These are phyloP conservation scores for Suillus subalutaceus DNA, from an alignment of 768 basidiomycete species.

Conservation along the genomic window DNA sequence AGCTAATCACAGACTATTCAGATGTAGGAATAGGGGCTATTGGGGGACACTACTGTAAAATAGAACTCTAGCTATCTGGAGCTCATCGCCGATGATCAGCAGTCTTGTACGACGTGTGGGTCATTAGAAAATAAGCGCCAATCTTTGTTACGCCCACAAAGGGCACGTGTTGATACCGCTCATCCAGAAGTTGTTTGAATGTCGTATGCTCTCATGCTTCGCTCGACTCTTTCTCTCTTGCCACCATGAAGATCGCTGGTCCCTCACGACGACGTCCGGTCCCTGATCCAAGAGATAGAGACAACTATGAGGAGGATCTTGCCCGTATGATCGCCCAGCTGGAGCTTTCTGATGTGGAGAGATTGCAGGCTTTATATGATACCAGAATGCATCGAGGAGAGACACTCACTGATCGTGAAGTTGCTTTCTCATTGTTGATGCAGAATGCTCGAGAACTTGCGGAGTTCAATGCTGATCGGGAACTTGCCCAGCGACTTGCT, in stretches of 20 bases:
- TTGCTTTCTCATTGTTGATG: constrained; percentile 28
- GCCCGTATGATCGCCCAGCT: constrained; percentile 23
- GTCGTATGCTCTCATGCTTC: neutral
- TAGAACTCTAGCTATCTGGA: neutral
- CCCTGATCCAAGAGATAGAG: constrained; percentile 20
- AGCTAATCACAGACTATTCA: neutral
- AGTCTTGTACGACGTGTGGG: neutral
- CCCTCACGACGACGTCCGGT: constrained; percentile 21
- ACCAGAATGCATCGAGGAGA: constrained; percentile 11
- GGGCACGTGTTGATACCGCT: neutral
- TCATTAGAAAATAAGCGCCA: neutral
- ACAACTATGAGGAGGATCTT: constrained; percentile 30
- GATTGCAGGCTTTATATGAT: constrained; percentile 17
- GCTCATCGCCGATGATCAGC: neutral
- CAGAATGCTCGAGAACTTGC: constrained; percentile 25
- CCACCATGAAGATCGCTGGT: constrained; percentile 29
- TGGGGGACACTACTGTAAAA: neutral
- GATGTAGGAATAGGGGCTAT: neutral
- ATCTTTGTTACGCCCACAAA: neutral
- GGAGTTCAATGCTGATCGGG: constrained; percentile 22
- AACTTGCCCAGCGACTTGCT: constrained; percentile 24
- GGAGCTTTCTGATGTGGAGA: constrained; percentile 22
- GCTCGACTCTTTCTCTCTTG: neutral
- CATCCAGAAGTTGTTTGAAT: neutral
- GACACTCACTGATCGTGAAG: constrained; percentile 24